phyloP scores from a whole-genome alignment of 371 early-diverging fungal species.

The Mucor plumbeus region DNA sequence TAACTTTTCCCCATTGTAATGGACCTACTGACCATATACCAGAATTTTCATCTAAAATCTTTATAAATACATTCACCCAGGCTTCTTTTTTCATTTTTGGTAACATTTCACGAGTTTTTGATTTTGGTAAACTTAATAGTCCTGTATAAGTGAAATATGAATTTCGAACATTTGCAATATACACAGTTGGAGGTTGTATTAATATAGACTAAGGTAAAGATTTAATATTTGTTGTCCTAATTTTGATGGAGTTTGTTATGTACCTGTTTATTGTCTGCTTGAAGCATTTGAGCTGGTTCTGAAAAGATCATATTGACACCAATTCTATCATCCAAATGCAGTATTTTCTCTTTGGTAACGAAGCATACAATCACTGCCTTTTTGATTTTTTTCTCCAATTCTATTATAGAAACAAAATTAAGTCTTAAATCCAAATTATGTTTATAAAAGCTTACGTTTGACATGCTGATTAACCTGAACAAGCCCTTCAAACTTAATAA shows the following conservation, averaged over 20 bases:
- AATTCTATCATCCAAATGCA: constrained; percentile 34
- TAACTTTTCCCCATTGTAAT: constrained; percentile 29
- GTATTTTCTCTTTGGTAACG: constrained; percentile 35
- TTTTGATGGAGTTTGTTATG: not conserved
- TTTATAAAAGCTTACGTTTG: constrained; percentile 18
- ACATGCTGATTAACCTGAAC: constrained; percentile 22
- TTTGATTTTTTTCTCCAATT: constrained; percentile 14
- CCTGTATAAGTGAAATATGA: constrained; percentile 45
- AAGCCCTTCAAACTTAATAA: constrained; percentile 46
- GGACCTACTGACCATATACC: constrained; percentile 36
- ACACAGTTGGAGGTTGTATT: constrained; percentile 38
- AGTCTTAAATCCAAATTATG: not conserved
- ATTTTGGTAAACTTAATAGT: constrained; percentile 29
- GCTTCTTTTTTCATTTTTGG: constrained; percentile 23
- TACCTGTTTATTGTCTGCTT: constrained; percentile 8
- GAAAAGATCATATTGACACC: constrained; percentile 39
- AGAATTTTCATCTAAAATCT: constrained; percentile 28
- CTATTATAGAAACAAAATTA: constrained; percentile 13
- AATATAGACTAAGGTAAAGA: constrained; percentile 21
- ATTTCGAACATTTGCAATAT: constrained; percentile 34
- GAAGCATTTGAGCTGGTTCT: constrained; percentile 32
- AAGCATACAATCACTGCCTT: constrained; percentile 42
- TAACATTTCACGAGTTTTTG: not conserved
- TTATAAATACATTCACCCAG: constrained; percentile 43
- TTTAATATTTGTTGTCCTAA: not conserved